Evolutionary conservation across 352 stramenopile genomes (phyloP).

Genomic region (Pythium coloratum): DNA sequence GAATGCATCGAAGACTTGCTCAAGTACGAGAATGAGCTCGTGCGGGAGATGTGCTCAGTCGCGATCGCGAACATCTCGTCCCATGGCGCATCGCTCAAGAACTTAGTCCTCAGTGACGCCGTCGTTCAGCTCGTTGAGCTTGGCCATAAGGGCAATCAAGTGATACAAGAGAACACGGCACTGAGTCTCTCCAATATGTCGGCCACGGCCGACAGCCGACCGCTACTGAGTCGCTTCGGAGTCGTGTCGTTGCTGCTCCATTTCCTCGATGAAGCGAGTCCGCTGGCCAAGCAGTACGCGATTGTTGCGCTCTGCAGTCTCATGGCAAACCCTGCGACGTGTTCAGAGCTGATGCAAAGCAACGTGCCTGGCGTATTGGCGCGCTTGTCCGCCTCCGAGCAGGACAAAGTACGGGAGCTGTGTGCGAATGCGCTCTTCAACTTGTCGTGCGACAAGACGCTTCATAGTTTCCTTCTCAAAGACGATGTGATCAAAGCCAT

Average conservation of each 20-base stretch:
- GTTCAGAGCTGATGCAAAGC: slow-evolving; percentile 65
- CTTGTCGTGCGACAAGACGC: slow-evolving; percentile 70
- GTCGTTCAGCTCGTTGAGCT: slow-evolving; percentile 70
- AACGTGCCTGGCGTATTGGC: slow-evolving; percentile 63
- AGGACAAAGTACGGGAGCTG: slow-evolving; percentile 65
- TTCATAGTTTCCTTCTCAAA: slow-evolving; percentile 65
- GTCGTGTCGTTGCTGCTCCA: slow-evolving; percentile 70
- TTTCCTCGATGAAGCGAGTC: slow-evolving; percentile 58
- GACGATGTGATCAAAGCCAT: slow-evolving; percentile 73
- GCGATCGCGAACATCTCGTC: slow-evolving; percentile 80
- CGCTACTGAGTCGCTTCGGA: slow-evolving; percentile 57
- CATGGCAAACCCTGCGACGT: slow-evolving; percentile 52
- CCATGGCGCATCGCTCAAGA: slow-evolving; percentile 57
- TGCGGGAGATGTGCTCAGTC: slow-evolving; percentile 69
- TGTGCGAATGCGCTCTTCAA: slow-evolving; percentile 81
- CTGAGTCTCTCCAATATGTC: slow-evolving; percentile 78
- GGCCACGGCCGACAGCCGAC: slow-evolving; percentile 52
- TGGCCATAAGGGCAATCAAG: slow-evolving; percentile 44
- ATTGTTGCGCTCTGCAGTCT: slow-evolving; percentile 74
- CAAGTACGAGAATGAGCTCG: slow-evolving; percentile 63
- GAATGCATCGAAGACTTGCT: slow-evolving; percentile 77
- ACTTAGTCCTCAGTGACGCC: slow-evolving; percentile 60
- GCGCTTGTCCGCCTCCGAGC: slow-evolving; percentile 36
- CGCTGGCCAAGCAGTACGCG: slow-evolving; percentile 61
- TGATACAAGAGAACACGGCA: slow-evolving; percentile 73